Evolutionary conservation across 805 yeast species (phyloP), one percentile per base, ranked within the genome.

Genomic region (Barnettozyma vustinii): DNA sequence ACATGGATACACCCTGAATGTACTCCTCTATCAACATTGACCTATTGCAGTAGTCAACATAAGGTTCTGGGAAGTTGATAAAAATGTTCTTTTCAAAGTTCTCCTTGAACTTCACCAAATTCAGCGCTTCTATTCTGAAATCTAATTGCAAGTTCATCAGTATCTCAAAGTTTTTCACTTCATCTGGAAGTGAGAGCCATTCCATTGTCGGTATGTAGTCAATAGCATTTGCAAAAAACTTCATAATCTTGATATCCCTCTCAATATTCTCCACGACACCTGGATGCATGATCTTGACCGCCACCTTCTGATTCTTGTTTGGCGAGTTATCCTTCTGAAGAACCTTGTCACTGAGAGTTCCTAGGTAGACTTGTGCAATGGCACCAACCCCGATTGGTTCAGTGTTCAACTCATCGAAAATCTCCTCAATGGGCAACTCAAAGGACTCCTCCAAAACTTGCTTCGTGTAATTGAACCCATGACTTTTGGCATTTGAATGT

Each of bases 341-440:
- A 12, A 76, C 75, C 37, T 68, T 67, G 16, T 67, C 61, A 15
- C 81, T 76, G 21, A 88, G 66, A 54, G 80, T 81, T 1, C 87
- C 97, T 36, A 78, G 66, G 66, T 92, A 87, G 3, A 94, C 99
- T 66, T 94, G 99, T 1, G 97, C 99, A 70, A 94, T 94, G 1
- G 99, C 97, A 13, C 99, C 99, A n/a, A 92, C 92, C 1, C 99
- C 99, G 7, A 91, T 69, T 0, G 98, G 98, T 36, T 64, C 72
- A 26, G 79, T 81, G 32, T 78, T 69, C 58, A 94, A 87, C 54
- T 84, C 88, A 27, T 83, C 90, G 64, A 92, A 94, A 6, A 90
- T 78, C 33, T 87, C 88, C 15, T 85, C 87, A 53, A 77, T 21
- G 9, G 72, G 67, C 57, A 72, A 59, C 16, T 69, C 67, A 55